Conservation (phyloP, 164 flowering plant species). For the Liquidambar formosana region DNA sequence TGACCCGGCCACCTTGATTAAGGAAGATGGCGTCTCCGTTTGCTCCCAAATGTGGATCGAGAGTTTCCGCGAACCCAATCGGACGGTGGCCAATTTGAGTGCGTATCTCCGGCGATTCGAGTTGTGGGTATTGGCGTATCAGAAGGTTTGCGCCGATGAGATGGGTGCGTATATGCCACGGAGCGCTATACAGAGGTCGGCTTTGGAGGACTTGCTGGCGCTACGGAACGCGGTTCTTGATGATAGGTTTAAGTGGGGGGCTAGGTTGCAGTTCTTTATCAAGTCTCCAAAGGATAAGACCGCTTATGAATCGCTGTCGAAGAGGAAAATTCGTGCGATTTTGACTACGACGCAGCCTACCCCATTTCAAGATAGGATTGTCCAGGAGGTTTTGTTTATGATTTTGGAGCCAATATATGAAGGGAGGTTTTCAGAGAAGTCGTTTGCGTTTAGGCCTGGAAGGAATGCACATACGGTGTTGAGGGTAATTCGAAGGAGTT, state of each 20-base stretch:
- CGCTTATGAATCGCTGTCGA: conserved; percentile 69
- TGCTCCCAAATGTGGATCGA: conserved; percentile 87
- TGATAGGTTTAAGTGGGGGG: conserved; percentile 86
- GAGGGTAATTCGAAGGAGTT: conserved; percentile 79
- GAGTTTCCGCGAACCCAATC: conserved; percentile 68
- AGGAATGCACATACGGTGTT: conserved; percentile 82
- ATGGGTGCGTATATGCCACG: conserved; percentile 79
- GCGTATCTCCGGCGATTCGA: conserved; percentile 68
- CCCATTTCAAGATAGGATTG: conserved; percentile 83
- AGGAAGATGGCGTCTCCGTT: conserved; percentile 79
- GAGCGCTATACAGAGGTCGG: conserved; percentile 62
- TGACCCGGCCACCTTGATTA: conserved; percentile 72
- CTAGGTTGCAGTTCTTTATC: conserved; percentile 77
- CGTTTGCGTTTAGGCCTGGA: conserved; percentile 92
- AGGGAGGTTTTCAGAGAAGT: conserved; percentile 80
- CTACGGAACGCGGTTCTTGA: conserved; percentile 93
- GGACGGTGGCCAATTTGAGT: conserved; percentile 56
- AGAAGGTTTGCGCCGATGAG: conserved; percentile 87
- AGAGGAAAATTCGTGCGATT: conserved; percentile 77
- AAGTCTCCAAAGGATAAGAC: conserved; percentile 87
- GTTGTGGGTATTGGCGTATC: conserved; percentile 93
- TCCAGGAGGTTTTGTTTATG: conserved; percentile 92
- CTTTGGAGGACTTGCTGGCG: conserved; percentile 74
- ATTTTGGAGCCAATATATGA: conserved; percentile 91
- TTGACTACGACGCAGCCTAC: conserved; percentile 85